Percentiles rank a stretch among this genome's conserved stretches.
These are phyloP conservation scores for Durusdinium trenchii DNA, from an alignment of 73 alveolate species.

Conservation along the genomic window DNA sequence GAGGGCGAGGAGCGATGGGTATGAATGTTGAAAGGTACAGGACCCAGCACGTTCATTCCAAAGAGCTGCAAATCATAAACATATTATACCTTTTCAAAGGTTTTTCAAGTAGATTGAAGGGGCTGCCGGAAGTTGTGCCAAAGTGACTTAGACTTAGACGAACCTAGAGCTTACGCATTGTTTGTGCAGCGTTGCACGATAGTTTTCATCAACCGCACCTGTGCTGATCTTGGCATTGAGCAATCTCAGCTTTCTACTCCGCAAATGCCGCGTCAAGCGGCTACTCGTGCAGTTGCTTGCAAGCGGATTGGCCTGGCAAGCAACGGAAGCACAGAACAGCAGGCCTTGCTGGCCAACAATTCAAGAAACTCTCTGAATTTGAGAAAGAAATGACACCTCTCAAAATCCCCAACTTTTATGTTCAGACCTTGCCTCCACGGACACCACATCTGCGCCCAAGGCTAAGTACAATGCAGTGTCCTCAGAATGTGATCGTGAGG, in stretches of 20 bases:
- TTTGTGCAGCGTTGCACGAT: too few species aligned
- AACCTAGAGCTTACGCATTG: too few species aligned
- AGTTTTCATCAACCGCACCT: too few species aligned
- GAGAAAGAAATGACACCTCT: too few species aligned
- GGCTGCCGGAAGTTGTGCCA: too few species aligned
- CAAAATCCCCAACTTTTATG: not conserved
- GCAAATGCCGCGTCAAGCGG: slow-evolving; percentile 50
- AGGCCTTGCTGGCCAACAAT: not conserved
- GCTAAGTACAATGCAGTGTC: slow-evolving; percentile 79
- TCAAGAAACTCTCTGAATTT: not conserved
- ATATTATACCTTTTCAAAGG: too few species aligned
- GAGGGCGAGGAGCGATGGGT: too few species aligned
- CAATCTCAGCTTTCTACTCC: slow-evolving; percentile 30
- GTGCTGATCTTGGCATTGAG: slow-evolving; percentile 83
- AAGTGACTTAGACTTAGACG: too few species aligned
- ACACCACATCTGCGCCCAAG: slow-evolving; percentile 64
- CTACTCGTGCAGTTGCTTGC: slow-evolving; percentile 74
- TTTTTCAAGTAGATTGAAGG: too few species aligned
- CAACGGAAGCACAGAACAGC: not conserved
- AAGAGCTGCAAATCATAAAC: too few species aligned
- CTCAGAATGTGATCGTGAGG: not conserved
- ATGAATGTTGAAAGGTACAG: too few species aligned
- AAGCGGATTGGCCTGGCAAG: slow-evolving; percentile 51
- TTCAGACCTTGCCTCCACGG: slow-evolving; percentile 20
- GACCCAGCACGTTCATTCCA: too few species aligned